Percentiles rank a stretch among this genome's conserved stretches.
Evolutionary conservation across 345 rosid species (phyloP).

Genomic region (sweet orange (Citrus sinensis)): DNA sequence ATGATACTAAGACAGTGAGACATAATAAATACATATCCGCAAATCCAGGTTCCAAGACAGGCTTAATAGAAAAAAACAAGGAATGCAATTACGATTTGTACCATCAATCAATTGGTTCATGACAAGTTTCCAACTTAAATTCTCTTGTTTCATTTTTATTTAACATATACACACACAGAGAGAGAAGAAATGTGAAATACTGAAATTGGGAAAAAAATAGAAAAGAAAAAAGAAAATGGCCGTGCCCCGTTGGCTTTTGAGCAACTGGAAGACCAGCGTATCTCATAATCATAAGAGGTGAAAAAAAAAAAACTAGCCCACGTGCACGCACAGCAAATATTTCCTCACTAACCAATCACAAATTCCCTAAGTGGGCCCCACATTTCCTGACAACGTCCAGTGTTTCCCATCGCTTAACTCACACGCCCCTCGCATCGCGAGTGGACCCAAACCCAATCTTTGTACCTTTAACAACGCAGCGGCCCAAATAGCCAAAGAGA

Average conservation of each 20-base stretch:
- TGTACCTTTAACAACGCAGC: constrained; percentile 19
- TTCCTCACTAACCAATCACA: constrained; percentile 16
- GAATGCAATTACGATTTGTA: no score
- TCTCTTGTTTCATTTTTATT: neutral
- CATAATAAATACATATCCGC: no score
- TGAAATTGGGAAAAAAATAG: neutral
- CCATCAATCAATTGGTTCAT: neutral
- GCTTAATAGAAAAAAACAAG: no score
- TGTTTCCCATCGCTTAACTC: neutral
- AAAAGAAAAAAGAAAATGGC: neutral
- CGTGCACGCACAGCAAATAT: constrained; percentile 20
- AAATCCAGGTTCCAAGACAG: no score
- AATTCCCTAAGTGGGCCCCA: constrained; percentile 8
- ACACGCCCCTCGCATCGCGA: constrained; percentile 17
- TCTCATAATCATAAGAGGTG: neutral
- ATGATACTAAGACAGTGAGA: no score
- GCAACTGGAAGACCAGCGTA: constrained; percentile 16
- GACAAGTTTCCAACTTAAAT: neutral
- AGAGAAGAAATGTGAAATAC: no score
- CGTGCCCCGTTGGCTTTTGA: constrained; percentile 17
- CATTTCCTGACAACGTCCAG: neutral
- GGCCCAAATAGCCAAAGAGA: constrained; percentile 15
- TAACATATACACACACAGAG: no score
- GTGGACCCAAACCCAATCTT: constrained; percentile 10
- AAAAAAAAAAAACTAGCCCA: neutral